These are phyloP conservation scores for Tagetes erecta DNA, from an alignment of 129 eudicot species.

Conservation along the genomic window DNA sequence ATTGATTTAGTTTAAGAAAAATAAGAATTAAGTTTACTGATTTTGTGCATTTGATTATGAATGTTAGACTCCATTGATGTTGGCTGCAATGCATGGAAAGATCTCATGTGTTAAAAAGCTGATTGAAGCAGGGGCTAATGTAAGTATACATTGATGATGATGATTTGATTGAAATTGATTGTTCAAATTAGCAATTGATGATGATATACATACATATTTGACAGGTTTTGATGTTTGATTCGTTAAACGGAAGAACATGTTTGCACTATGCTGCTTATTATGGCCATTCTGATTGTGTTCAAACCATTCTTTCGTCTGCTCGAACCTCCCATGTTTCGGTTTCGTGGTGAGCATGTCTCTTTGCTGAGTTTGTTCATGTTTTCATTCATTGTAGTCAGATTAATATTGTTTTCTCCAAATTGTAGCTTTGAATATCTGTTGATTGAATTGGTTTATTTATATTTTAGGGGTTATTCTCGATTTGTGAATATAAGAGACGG, in stretches of 20 bases:
- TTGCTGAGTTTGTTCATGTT: neutral
- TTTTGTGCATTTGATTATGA: constrained; percentile 29
- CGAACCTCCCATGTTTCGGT: constrained; percentile 70
- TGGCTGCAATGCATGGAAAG: constrained; percentile 99
- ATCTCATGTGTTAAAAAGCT: constrained; percentile 79
- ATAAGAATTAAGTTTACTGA: neutral
- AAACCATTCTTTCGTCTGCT: constrained; percentile 73
- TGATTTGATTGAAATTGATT: constrained; percentile 7
- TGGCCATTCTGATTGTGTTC: constrained; percentile 81
- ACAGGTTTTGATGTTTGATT: constrained; percentile 91
- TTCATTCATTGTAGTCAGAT: neutral
- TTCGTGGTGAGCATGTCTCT: constrained; percentile 58
- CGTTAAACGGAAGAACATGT: constrained; percentile 81
- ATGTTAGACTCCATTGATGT: constrained; percentile 88
- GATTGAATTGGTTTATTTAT: constrained; percentile 13
- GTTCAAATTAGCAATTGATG: neutral
- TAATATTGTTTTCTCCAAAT: neutral
- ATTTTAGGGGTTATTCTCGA: constrained; percentile 84
- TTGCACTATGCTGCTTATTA: constrained; percentile 96
- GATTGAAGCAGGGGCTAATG: constrained; percentile 96
- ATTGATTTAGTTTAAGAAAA: no score
- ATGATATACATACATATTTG: neutral
- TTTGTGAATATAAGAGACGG: constrained; percentile 95
- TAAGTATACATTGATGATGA: constrained; percentile 32
- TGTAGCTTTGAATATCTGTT: neutral